Conservation (phyloP, 805 yeast species). For the Nakazawaea wyomingensis region DNA sequence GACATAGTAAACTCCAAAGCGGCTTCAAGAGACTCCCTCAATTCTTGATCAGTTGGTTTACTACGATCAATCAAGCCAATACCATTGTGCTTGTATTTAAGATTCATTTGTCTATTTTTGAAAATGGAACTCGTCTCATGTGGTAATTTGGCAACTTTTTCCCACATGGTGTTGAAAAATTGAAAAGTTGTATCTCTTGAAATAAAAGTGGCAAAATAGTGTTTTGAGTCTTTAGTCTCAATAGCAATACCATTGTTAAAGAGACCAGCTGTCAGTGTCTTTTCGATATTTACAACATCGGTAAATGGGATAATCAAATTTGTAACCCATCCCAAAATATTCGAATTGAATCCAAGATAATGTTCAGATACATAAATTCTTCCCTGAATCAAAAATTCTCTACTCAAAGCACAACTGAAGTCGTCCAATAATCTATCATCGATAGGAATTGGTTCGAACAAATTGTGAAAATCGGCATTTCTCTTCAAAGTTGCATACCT, state of each 20-base stretch:
- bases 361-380: conserved; percentile 74
- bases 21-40: conserved; percentile 5
- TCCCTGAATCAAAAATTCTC: conserved; percentile 87
- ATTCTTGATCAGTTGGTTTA: conserved; percentile 16
- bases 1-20: conserved; percentile 13
- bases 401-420: conserved; percentile 82
- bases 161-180: conserved; percentile 68
- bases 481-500: conserved; percentile 61
- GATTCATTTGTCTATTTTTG: conserved; percentile 4
- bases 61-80: conserved; percentile 21
- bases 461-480: conserved; percentile 69
- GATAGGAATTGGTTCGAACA: conserved; percentile 62
- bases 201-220: conserved; percentile 82
- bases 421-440: conserved; percentile 79
- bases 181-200: conserved; percentile 75
- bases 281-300: conserved; percentile 71
- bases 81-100: conserved; percentile 9
- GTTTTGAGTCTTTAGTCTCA: conserved; percentile 57
- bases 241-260: conserved; percentile 86
- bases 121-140: conserved; percentile 5
- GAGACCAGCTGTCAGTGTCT: conserved; percentile 79
- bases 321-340: conserved; percentile 87
- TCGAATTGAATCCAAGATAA: conserved; percentile 80
- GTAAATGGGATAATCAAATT: conserved; percentile 64
- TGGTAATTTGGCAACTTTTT: conserved; percentile 26